Conservation (phyloP, 345 rosid species). For the Camelina sativa region DNA sequence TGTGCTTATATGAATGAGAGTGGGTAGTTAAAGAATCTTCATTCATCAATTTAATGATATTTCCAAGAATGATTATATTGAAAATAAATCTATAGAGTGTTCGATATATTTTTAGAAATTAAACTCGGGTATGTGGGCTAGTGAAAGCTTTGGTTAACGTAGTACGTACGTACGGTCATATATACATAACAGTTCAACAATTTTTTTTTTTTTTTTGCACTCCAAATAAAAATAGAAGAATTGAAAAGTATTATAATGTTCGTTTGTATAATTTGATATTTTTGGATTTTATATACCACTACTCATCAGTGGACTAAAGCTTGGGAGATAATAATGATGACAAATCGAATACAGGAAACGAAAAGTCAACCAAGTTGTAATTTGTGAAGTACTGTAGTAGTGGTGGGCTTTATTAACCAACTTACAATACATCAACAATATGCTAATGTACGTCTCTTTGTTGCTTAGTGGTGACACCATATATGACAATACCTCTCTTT, state of each 20-base stretch:
- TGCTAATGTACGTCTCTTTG: slow-evolving; percentile 31
- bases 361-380: slow-evolving; percentile 40
- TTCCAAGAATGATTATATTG: slow-evolving; percentile 5
- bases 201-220: background rate
- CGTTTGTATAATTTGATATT: slow-evolving; percentile 19
- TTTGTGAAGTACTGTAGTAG: slow-evolving; percentile 1
- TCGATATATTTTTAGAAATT: background rate
- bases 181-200: background rate
- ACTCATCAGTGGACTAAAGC: slow-evolving; percentile 25
- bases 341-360: slow-evolving; percentile 6
- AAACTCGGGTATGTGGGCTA: background rate
- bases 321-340: slow-evolving; percentile 36
- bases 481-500: slow-evolving; percentile 38
- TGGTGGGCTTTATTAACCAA: slow-evolving; percentile 39
- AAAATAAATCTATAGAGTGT: background rate
- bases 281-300: slow-evolving; percentile 11
- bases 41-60: background rate
- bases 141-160: background rate
- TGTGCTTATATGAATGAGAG: background rate
- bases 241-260: slow-evolving; percentile 21
- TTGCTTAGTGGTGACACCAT: slow-evolving; percentile 39
- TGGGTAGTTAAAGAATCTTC: background rate
- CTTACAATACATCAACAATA: slow-evolving; percentile 38
- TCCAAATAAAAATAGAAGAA: background rate
- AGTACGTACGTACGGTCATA: background rate